Evolutionary conservation across 176 grass and related monocot genomes (phyloP), one percentile per base, ranked within the genome.

Genomic region (Oryza glaberrima): DNA sequence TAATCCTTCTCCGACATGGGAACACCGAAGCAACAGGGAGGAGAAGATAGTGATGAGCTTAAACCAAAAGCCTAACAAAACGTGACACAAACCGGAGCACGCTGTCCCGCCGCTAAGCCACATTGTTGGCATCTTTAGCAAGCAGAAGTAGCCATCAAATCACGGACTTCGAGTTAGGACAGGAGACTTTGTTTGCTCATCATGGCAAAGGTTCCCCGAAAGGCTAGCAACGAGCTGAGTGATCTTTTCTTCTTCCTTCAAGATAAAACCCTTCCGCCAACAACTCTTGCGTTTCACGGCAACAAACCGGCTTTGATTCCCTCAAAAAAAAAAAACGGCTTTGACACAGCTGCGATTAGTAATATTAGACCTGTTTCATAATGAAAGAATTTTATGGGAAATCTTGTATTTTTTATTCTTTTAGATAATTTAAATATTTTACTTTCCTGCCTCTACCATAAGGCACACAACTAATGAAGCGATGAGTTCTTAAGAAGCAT

Each of bases 161-260:
- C 76, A 11, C 40, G 6, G 35, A 6, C 22, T 75, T 16, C 7
- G 78, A 61, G 78, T 43, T 75, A 14, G 12, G 41, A 44, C 34
- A 23, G 0, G 4, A 17, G 49, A 0, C 73, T 78, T 45, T 83
- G 73, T 70, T 43, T 49, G 67, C 75, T 64, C 34, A 63, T 75
- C 84, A 80, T 79, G 13, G 64, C 68, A 60, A 68, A 67, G 88
- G 69, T 90, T 74, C 22, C 88, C 80, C 63, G 23, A 75, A 79
- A 83, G 74, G 11, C 48, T 25, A 36, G 54, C 78, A 86, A 2
- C 11, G 12, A 41, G 36, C 9, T 32, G 12, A 41, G 46, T 5
- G 9, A 7, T 44, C 44, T 36, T 23, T 16, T 73, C 12, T 5
- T 73, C 32, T 43, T 58, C 22, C 16, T 52, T 67, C 13, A 67